Percentiles rank a stretch among this genome's conserved stretches.
Conservation (phyloP, 768 basidiomycete species). For the Mycena galopus region DNA sequence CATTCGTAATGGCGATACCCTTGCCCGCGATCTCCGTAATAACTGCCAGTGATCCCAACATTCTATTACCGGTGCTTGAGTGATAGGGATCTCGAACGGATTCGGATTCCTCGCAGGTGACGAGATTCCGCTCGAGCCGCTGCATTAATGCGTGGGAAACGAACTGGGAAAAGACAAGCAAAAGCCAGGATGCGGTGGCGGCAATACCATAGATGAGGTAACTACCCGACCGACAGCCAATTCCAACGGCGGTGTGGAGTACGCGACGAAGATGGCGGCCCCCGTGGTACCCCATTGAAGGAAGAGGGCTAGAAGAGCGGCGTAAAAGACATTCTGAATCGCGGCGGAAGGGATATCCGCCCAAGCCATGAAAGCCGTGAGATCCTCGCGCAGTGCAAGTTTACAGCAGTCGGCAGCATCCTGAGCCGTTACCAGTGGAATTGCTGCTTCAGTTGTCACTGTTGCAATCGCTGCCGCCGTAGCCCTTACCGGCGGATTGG, state of each 20-base stretch:
- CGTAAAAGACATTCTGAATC: conserved; percentile 35
- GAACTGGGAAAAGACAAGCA: conserved; percentile 45
- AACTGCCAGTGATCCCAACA: conserved; percentile 16
- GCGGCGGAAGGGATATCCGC: background rate
- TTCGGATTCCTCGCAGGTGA: too few relatives aligned
- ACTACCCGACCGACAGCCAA: conserved; percentile 50
- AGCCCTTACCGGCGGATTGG: too few relatives aligned
- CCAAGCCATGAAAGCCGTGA: conserved; percentile 18
- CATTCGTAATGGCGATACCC: conserved; percentile 25
- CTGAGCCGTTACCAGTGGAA: background rate
- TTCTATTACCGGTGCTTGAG: too few relatives aligned
- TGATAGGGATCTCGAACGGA: background rate
- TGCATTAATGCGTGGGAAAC: conserved; percentile 30
- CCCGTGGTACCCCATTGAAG: conserved; percentile 50
- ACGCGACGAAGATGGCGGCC: conserved; percentile 42
- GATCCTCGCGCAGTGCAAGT: background rate
- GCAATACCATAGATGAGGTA: conserved; percentile 46
- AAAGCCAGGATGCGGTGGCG: conserved; percentile 45
- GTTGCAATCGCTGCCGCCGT: too few relatives aligned
- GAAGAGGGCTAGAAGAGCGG: conserved; percentile 43
- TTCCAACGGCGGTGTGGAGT: conserved; percentile 34
- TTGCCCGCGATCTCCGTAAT: conserved; percentile 24
- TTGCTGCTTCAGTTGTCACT: background rate
- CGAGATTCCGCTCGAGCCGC: conserved; percentile 15
- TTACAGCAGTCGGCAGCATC: conserved; percentile 10